Evolutionary conservation across 2,329 filamentous ascomycete genomes (phyloP).

Genomic region (Lasiodiplodia sp.): DNA sequence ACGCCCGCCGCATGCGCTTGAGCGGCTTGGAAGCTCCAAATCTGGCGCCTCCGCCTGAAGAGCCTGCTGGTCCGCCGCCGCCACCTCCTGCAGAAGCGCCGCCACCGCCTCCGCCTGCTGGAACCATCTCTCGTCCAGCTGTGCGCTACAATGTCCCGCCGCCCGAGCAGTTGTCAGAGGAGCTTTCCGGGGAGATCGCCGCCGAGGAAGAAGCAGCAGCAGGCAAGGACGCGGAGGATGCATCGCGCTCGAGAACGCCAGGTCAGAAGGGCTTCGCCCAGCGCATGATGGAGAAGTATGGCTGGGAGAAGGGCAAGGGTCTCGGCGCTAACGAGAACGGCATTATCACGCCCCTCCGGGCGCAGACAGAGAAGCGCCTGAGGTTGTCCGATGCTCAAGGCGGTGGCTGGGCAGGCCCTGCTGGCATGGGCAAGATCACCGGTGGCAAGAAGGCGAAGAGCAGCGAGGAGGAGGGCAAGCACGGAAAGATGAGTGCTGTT

Average conservation of each 20-base stretch:
- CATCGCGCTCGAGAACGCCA: conserved; percentile 69
- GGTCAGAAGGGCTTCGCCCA: conserved; percentile 86
- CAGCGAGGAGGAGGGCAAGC: conserved; percentile 40
- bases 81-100: conserved; percentile 21
- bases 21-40: conserved; percentile 47
- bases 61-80: not conserved
- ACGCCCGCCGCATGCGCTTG: conserved; percentile 67
- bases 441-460: conserved; percentile 70
- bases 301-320: conserved; percentile 87
- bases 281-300: conserved; percentile 90
- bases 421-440: conserved; percentile 76
- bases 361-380: conserved; percentile 75
- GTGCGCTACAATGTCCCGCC: conserved; percentile 71
- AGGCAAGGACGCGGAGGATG: conserved; percentile 36
- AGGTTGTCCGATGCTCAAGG: conserved; percentile 80
- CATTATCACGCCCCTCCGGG: conserved; percentile 82
- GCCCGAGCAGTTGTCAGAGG: conserved; percentile 53
- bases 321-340: conserved; percentile 83
- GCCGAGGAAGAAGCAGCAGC: conserved; percentile 39
- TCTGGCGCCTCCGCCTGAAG: conserved; percentile 39
- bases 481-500: conserved; percentile 75
- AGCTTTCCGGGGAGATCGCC: conserved; percentile 42
- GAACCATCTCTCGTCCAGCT: conserved; percentile 77
- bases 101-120: conserved; percentile 45
- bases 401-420: conserved; percentile 76